Evolutionary conservation across 768 basidiomycete genomes (phyloP).

Genomic region (Pleurotus sapidus): DNA sequence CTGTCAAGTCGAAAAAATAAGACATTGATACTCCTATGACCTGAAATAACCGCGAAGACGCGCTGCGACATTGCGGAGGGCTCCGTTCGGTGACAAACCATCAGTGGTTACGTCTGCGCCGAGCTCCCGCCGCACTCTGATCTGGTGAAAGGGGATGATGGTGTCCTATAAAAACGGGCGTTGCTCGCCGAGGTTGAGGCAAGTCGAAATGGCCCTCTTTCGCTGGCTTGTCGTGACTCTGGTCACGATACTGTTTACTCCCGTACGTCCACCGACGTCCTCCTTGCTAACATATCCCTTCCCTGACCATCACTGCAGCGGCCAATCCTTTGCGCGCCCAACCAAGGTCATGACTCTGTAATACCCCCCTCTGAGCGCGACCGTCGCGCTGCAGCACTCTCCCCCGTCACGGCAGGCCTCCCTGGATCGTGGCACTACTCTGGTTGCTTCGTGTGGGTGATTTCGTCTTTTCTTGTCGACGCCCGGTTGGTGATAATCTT

Average conservation of each 20-base stretch:
- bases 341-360: constrained; percentile 10
- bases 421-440: constrained; percentile 56
- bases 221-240: constrained; percentile 27
- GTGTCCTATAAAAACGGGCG: background rate
- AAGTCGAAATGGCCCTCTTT: constrained; percentile 3
- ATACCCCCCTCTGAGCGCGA: constrained; percentile 24
- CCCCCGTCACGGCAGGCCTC: constrained; percentile 49
- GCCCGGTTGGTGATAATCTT: background rate
- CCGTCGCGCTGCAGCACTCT: constrained; percentile 30
- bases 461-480: too few relatives aligned
- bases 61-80: background rate
- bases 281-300: background rate
- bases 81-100: background rate
- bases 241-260: constrained; percentile 28
- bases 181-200: background rate
- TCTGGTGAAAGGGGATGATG: background rate
- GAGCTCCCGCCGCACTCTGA: background rate
- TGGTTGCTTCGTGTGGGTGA: constrained; percentile 61
- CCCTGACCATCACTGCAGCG: constrained; percentile 15
- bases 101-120: background rate
- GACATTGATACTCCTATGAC: background rate
- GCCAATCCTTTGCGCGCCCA: constrained; percentile 21
- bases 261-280: constrained; percentile 28
- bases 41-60: background rate
- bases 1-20: background rate